These are phyloP conservation scores for Cystoisospora suis DNA, from an alignment of 169 alveolate species.

Conservation along the genomic window DNA sequence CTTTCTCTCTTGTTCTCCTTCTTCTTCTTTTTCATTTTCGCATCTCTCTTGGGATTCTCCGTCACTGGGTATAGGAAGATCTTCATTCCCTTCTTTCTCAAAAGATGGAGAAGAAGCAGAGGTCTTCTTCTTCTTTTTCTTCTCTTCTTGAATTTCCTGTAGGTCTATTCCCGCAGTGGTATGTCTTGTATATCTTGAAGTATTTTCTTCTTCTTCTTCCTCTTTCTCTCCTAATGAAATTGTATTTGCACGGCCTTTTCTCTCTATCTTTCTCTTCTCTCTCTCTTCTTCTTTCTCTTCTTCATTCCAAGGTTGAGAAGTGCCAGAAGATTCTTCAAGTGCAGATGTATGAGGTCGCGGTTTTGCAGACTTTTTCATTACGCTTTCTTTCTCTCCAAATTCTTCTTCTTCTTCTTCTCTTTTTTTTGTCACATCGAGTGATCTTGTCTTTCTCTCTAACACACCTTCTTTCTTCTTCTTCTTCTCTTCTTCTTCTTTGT, in stretches of 20 bases:
- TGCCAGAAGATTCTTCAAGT: not conserved
- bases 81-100: not conserved
- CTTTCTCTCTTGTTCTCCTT: not conserved
- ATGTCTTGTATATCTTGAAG: not conserved
- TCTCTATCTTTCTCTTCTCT: not conserved
- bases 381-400: not conserved
- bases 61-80: no score
- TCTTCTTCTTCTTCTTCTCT: no score
- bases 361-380: not conserved
- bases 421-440: not conserved
- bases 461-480: not conserved
- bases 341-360: not conserved
- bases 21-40: not conserved
- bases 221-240: not conserved
- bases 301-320: not conserved
- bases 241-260: not conserved
- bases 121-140: not conserved
- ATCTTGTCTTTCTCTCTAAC: not conserved
- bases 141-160: not conserved
- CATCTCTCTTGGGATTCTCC: no score
- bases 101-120: not conserved
- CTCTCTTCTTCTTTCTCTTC: not conserved
- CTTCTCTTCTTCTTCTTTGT: not conserved
- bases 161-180: not conserved
- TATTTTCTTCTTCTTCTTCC: not conserved